Base-by-base conservation (phyloP, 495 filamentous ascomycete species). In the Lepraria neglecta region DNA sequence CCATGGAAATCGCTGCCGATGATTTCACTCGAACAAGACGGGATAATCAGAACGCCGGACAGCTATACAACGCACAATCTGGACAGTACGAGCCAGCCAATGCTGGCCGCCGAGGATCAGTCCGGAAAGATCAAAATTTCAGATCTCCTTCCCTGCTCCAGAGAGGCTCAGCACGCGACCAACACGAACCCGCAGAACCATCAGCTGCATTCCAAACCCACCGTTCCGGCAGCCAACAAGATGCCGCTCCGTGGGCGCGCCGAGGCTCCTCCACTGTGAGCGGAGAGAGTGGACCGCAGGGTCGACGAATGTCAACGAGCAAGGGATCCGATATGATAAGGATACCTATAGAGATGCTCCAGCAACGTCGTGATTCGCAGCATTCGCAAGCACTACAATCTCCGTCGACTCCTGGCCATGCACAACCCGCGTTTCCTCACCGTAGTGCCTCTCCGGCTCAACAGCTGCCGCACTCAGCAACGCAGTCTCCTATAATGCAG, bases 261-360 rank as follows among this genome's bases (percentile, higher is more conserved):
- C 86, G 95, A 50, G 87, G 87, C 55, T 97, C 92, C n/a, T 96
- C 92, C 2, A 96, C 91, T 68, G 88, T 96, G 33, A 97, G 92
- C 70, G 92, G 91, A 35, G 90, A 90, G 60, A 97, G 91, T 72
- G 88, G 87, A 47, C 81, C 79, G 51, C 82, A 82, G 68, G 80
- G 79, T 58, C 78, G 82, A 61, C 77, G 82, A 21, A 78, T 78
- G 73, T 86, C 83, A 9, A 75, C 82, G 62, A 74, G 77, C 53
- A 75, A 69, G 15, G 66, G 75, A 42, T 67, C 71, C 44, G 82
- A 84, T 60, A 61, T 72, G 12, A 71, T 74, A n/a, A 72, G 75
- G 54, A 70, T 76, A 66, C 67, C 73, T 28, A 73, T 78, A 59
- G 80, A 82, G 35, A 69, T 55, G 14, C 58, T 57, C 53, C 62